Percentiles rank a stretch among this genome's conserved stretches.
Evolutionary conservation across 805 yeast species (phyloP).

Genomic region (Candida bentonensis): DNA sequence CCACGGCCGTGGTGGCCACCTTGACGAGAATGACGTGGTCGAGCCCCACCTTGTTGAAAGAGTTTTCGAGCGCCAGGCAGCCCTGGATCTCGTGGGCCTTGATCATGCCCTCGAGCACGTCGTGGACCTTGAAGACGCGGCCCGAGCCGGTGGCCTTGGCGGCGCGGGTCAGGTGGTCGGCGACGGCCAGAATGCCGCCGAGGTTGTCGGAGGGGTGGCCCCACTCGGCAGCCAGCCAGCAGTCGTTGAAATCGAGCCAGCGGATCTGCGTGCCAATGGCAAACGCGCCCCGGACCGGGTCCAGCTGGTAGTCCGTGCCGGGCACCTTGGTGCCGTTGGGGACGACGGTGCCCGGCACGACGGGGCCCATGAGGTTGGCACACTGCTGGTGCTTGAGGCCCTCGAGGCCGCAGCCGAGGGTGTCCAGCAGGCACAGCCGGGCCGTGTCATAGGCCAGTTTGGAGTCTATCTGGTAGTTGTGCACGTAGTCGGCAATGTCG

Average conservation of each 20-base stretch:
- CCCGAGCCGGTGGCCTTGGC: constrained; percentile 29
- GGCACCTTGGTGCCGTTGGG: constrained; percentile 42
- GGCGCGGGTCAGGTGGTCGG: constrained; percentile 39
- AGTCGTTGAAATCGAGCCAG: constrained; percentile 50
- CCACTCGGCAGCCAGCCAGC: constrained; percentile 62
- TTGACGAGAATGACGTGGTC: constrained; percentile 48
- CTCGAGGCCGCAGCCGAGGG: constrained; percentile 47
- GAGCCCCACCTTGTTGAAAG: constrained; percentile 43
- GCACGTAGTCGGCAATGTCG: constrained; percentile 39
- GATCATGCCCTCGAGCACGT: constrained; percentile 42
- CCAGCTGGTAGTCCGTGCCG: constrained; percentile 37
- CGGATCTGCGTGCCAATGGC: constrained; percentile 42
- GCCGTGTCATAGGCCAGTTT: constrained; percentile 40
- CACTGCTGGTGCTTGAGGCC: constrained; percentile 41
- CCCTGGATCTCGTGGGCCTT: constrained; percentile 56
- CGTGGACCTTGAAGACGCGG: constrained; percentile 31
- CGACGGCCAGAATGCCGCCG: constrained; percentile 45
- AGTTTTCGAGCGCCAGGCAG: constrained; percentile 42
- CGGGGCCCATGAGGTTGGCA: constrained; percentile 35
- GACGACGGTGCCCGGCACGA: constrained; percentile 41
- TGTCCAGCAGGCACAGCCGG: constrained; percentile 38
- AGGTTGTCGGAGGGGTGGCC: constrained; percentile 52
- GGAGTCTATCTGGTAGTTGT: constrained; percentile 30
- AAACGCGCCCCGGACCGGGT: constrained; percentile 47
- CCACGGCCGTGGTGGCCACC: constrained; percentile 48